Base-by-base conservation (phyloP, 768 basidiomycete genomes). In the Strobilomyces echinocephalus region DNA sequence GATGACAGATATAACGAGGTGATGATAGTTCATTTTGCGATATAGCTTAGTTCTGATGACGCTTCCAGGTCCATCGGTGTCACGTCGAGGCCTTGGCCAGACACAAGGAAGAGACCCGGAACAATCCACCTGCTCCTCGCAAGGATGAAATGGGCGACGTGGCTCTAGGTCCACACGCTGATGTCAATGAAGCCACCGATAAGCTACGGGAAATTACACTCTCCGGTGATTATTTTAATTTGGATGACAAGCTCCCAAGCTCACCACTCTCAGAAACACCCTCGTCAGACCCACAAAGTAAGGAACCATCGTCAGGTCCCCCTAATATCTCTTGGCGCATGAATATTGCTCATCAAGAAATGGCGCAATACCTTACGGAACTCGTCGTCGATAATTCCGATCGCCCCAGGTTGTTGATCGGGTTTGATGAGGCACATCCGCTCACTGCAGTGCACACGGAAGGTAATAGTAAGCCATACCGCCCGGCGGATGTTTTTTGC, bases 351-450 rank as follows among this genome's bases (percentile, higher is more conserved):
- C 52, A 52, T 30, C 16, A 9, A 1, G 34, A 18, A 24, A 39
- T 41, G 50, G 33, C 11, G 4, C 15, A 6, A n/a, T 30, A 16
- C 16, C 28, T 30, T 3, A 14, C 15, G 26, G 34, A 7, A 1
- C n/a, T 52, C 9, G 46, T 56, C 5, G 0, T 36, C 1, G 31
- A 35, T 3, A 2, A 24, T 7, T 12, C 40, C 1, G 4, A 43
- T 8, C 5, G 1, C 2, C 51, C 53, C 1, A 57, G 40, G 33
- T 12, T 63, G 39, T 41, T 62, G 14, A 62, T 62, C 31, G 61
- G 57, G 2, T 1, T 62, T 4, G 60, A 62, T 24, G 54, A 60
- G 2, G 57, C 57, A 16, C 54, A 62, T 15, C 16, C 48, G 0
- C 46, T 62, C 9, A 47, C 52, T 2, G 18, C 21, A 44, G 1